Evolutionary conservation across 192 early-diverging fungal genomes (phyloP).

Genomic region (Mycoemilia scoparia): DNA sequence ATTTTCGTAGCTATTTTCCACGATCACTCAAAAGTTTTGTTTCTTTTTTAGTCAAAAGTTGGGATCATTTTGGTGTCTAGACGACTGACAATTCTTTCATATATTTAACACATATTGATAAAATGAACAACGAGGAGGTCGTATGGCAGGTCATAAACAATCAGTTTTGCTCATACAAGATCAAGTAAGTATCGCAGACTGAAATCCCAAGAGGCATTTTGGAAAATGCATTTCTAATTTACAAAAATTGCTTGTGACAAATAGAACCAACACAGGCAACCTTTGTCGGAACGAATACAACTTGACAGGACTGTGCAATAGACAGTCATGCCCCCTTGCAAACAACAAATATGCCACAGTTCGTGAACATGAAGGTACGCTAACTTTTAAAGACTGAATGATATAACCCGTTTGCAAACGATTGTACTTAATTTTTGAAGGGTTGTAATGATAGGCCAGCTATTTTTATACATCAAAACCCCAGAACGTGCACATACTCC

Average conservation of each 20-base stretch:
- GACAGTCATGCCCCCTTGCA: conserved; percentile 85
- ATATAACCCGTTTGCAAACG: neutral
- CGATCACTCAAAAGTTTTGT: neutral
- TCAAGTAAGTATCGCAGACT: too few relatives aligned
- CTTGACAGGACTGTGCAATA: conserved; percentile 88
- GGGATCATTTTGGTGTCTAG: too few relatives aligned
- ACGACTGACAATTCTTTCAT: neutral
- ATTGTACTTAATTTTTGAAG: conserved; percentile 11
- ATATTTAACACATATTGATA: neutral
- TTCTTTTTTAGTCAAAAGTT: neutral
- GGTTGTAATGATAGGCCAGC: too few relatives aligned
- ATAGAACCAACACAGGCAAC: conserved; percentile 65
- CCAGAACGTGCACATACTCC: conserved; percentile 91
- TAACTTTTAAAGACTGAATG: conserved; percentile 8
- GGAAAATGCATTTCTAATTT: too few relatives aligned
- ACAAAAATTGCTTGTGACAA: too few relatives aligned
- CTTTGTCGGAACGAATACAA: conserved; percentile 96
- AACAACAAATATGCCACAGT: conserved; percentile 92
- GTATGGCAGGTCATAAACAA: conserved; percentile 93
- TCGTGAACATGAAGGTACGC: conserved; percentile 65
- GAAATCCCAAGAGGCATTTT: too few relatives aligned
- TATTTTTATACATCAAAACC: conserved; percentile 89
- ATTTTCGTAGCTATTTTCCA: neutral
- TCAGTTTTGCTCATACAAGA: conserved; percentile 97
- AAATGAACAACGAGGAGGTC: conserved; percentile 50